phyloP scores from a whole-genome alignment of 2,329 filamentous ascomycete genomes.

The Bertia moriformis region DNA sequence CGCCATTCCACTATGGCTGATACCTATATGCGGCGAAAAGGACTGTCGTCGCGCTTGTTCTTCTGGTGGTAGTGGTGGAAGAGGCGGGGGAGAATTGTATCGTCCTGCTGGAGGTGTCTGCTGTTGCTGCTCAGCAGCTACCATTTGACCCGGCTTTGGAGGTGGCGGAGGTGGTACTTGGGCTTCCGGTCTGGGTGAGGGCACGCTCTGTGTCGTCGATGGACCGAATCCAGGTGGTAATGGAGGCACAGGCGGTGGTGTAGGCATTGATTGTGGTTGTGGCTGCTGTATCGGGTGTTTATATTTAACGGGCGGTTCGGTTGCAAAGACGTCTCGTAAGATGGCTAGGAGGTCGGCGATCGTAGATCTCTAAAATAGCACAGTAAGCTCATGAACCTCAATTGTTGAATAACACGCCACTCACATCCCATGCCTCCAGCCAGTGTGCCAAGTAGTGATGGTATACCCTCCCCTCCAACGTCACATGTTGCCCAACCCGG shows the following conservation, averaged over 20 bases:
- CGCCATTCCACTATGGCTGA: neutral
- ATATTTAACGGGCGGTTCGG: constrained; percentile 69
- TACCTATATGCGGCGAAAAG: neutral
- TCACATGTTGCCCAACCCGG: constrained; percentile 84
- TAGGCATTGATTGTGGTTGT: constrained; percentile 14
- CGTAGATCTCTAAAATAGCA: constrained; percentile 56
- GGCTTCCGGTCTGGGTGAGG: neutral
- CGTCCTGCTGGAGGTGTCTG: neutral
- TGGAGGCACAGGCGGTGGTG: constrained; percentile 46
- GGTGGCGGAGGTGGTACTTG: neutral
- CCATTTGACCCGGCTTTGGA: neutral
- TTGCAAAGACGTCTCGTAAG: constrained; percentile 75
- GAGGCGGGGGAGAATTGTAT: neutral
- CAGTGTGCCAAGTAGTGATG: constrained; percentile 90
- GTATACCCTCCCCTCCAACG: constrained; percentile 82
- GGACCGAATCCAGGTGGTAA: neutral
- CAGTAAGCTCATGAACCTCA: constrained; percentile 3
- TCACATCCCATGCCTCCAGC: constrained; percentile 78
- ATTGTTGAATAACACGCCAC: constrained; percentile 18
- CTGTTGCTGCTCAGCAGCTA: neutral
- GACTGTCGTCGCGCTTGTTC: neutral
- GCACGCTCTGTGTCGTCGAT: neutral
- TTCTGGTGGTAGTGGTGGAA: neutral
- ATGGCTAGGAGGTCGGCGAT: constrained; percentile 71
- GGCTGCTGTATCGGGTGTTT: constrained; percentile 19